phyloP scores from a whole-genome alignment of 768 basidiomycete genomes.

The Chiua virens region DNA sequence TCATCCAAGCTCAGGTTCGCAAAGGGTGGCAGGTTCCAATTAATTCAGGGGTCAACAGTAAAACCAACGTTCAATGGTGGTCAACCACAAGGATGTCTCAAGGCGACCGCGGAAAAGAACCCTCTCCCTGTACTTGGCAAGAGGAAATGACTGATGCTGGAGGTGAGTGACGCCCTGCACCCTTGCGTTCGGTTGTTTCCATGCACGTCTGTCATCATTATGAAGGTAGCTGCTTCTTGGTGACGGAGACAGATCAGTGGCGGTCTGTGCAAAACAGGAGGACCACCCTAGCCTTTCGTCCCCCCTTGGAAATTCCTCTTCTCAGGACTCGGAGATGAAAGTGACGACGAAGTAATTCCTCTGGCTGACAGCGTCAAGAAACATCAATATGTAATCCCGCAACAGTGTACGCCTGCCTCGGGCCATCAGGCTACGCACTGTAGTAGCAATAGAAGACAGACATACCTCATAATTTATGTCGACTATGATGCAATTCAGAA shows the following conservation, averaged over 20 bases:
- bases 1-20: background rate
- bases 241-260: conserved; percentile 15
- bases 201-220: conserved; percentile 13
- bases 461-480: conserved; percentile 10
- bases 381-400: conserved; percentile 10
- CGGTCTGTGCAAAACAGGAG: conserved; percentile 13
- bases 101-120: conserved; percentile 22
- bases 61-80: conserved; percentile 3
- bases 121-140: conserved; percentile 1
- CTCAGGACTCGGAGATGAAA: conserved; percentile 26
- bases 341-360: conserved; percentile 3
- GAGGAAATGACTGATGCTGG: conserved; percentile 12
- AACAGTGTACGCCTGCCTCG: conserved; percentile 4
- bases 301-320: conserved; percentile 14
- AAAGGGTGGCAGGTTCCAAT: conserved; percentile 15
- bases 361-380: conserved; percentile 2
- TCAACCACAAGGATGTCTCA: conserved; percentile 26
- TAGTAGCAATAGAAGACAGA: conserved; percentile 21
- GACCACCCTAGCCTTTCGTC: conserved; percentile 10
- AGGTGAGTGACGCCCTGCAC: conserved; percentile 8
- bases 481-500: conserved; percentile 14
- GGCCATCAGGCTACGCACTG: conserved; percentile 24
- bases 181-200: conserved; percentile 10
- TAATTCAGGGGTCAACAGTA: conserved; percentile 17
- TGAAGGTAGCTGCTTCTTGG: conserved; percentile 5